Conservation (phyloP, 805 yeast genomes). For the Yamadazyma phyllophila region DNA sequence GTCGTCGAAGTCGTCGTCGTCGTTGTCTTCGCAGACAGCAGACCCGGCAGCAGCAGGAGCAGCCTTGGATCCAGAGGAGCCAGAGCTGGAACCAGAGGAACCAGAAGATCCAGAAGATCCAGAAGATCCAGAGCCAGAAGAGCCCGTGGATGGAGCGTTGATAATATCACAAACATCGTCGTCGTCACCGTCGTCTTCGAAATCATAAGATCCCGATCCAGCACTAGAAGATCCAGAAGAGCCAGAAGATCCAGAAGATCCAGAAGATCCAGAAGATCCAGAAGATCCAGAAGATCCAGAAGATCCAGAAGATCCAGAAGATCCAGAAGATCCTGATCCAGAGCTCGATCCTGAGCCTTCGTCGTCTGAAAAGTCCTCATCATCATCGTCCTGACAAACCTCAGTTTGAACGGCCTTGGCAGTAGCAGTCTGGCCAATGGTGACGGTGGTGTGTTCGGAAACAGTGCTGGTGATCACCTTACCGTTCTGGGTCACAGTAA, state of each 20-base stretch:
- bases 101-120: neutral
- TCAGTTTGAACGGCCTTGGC: conserved; percentile 10
- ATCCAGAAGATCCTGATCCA: no score
- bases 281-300: conserved; percentile 12
- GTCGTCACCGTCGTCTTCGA: neutral
- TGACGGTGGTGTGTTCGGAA: conserved; percentile 6
- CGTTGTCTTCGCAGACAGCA: conserved; percentile 13
- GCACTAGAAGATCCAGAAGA: conserved; percentile 14
- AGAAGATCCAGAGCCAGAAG: conserved; percentile 1
- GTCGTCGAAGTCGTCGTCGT: conserved; percentile 14
- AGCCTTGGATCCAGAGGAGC: neutral
- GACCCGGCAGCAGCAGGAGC: neutral
- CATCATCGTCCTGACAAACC: conserved; percentile 13
- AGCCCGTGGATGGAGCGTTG: conserved; percentile 2
- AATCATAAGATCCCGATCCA: neutral
- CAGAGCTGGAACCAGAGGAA: conserved; percentile 1
- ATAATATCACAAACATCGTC: neutral
- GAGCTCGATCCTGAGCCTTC: no score
- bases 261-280: conserved; percentile 14
- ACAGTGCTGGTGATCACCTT: conserved; percentile 14
- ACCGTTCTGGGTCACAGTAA: conserved; percentile 11
- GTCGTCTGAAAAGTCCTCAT: conserved; percentile 17
- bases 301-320: conserved; percentile 16
- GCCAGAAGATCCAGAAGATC: conserved; percentile 14
- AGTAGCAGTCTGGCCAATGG: conserved; percentile 3